Conservation (phyloP, 805 yeast species). For the Candida railenensis region DNA sequence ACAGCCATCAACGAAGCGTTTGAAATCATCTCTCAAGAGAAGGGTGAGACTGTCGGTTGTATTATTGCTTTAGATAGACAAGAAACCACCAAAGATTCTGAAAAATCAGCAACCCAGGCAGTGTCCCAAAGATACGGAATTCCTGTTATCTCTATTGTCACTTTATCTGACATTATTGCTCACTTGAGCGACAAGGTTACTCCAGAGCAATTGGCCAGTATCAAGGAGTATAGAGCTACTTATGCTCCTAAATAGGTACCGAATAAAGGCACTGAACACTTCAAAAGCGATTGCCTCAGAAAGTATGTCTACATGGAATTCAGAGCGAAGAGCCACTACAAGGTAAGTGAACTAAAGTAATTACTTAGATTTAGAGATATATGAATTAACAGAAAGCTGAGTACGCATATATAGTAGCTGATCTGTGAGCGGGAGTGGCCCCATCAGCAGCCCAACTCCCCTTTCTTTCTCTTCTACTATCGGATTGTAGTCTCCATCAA, state of each 20-base stretch:
- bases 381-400: too few relatives aligned
- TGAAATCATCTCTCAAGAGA: slow-evolving; percentile 64
- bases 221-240: slow-evolving; percentile 55
- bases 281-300: too few relatives aligned
- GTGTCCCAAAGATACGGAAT: slow-evolving; percentile 70
- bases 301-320: too few relatives aligned
- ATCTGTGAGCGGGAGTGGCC: too few relatives aligned
- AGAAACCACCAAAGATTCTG: slow-evolving; percentile 73
- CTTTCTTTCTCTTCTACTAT: too few relatives aligned
- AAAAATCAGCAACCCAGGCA: slow-evolving; percentile 75
- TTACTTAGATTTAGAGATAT: too few relatives aligned
- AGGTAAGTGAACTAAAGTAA: too few relatives aligned
- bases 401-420: too few relatives aligned
- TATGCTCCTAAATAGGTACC: slow-evolving; percentile 40
- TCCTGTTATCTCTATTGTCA: slow-evolving; percentile 82
- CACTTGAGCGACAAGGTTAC: slow-evolving; percentile 58
- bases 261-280: too few relatives aligned
- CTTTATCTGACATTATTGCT: slow-evolving; percentile 68
- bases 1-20: slow-evolving; percentile 96
- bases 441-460: too few relatives aligned
- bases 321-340: too few relatives aligned
- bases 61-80: slow-evolving; percentile 94
- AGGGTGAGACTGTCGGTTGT: slow-evolving; percentile 78
- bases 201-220: slow-evolving; percentile 54
- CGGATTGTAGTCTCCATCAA: neutral